phyloP scores from a whole-genome alignment of 2,329 filamentous ascomycete genomes.

The Trichoderma hamatum region DNA sequence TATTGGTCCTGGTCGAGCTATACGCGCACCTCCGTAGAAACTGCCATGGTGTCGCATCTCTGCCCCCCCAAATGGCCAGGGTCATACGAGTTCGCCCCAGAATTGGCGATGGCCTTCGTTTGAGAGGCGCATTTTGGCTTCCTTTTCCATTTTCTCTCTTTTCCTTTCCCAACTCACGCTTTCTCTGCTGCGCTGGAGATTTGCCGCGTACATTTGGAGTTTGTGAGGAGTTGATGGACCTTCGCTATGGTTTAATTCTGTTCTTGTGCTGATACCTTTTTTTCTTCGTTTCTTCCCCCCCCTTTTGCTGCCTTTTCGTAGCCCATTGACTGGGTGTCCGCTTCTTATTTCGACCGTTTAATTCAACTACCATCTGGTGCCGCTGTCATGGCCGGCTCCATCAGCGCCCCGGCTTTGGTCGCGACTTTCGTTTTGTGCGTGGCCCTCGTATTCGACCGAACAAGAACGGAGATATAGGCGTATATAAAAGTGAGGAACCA shows the following conservation, averaged over 20 bases:
- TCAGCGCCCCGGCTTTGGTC: constrained; percentile 52
- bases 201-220: constrained; percentile 7
- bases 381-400: constrained; percentile 49
- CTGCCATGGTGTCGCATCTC: constrained; percentile 4
- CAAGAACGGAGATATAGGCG: neutral
- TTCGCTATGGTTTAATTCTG: constrained; percentile 28
- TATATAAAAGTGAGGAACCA: neutral
- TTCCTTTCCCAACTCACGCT: constrained; percentile 37
- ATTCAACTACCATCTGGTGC: constrained; percentile 35
- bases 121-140: neutral
- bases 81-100: neutral
- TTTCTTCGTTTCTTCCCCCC: constrained; percentile 33
- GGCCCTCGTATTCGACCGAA: constrained; percentile 36
- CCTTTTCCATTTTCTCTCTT: constrained; percentile 30
- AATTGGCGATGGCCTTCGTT: constrained; percentile 17
- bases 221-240: constrained; percentile 26
- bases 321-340: constrained; percentile 53
- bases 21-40: neutral
- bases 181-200: constrained; percentile 35
- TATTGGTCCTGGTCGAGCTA: neutral
- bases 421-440: constrained; percentile 56
- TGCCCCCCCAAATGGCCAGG: neutral
- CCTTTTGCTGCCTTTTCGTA: constrained; percentile 30
- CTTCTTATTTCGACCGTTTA: constrained; percentile 38
- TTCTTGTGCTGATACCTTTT: constrained; percentile 25